Base-by-base conservation (phyloP, 768 basidiomycete genomes). In the Lactifluus volemus region DNA sequence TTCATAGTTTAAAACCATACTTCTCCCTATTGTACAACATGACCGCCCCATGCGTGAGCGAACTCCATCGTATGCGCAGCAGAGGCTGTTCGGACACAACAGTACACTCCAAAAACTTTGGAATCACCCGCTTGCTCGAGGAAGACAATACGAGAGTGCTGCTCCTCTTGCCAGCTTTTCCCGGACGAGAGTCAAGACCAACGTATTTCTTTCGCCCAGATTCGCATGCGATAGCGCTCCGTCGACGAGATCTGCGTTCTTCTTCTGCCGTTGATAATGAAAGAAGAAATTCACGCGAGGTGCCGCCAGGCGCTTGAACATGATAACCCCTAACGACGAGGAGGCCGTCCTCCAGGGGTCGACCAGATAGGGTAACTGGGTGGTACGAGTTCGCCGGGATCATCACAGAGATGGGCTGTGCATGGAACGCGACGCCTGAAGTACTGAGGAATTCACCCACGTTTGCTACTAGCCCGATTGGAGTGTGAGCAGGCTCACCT, bases 1-100 rank as follows among this genome's bases (percentile, higher is more conserved):
- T 45, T 21, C 17, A 30, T 36, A 9, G 25, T 34, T 11, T 36
- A 36, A 4, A 17, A 21, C 36, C 84, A 61, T 64, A 93, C 95
- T 75, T 85, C 76, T 99, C 97, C 38, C 97, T 97, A 51, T 96
- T 84, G 69, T 96, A 98, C 53, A 98, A 76, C 92, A 97, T 96
- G 29, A 98, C 76, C 0, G 95, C 92, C 1, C 92, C 93, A 67
- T 97, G 93, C 1, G 89, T 95, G 21, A 97, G 75, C n/a, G 90
- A 92, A 15, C 88, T 90, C 69, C 90, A 78, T 58, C 90, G 81
- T 70, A 99, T 87, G 63, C 92, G 83, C 57, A 98, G 75, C 36
- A 94, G 72, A 9, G 97, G 97, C 68, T 94, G 91, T 67, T 92
- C 86, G 1, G 88, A 85, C 19, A 96, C 83, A 19, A 98, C 91